Conservation (phyloP, 176 grass and related monocot species). For the Miscanthus lutarioriparius region DNA sequence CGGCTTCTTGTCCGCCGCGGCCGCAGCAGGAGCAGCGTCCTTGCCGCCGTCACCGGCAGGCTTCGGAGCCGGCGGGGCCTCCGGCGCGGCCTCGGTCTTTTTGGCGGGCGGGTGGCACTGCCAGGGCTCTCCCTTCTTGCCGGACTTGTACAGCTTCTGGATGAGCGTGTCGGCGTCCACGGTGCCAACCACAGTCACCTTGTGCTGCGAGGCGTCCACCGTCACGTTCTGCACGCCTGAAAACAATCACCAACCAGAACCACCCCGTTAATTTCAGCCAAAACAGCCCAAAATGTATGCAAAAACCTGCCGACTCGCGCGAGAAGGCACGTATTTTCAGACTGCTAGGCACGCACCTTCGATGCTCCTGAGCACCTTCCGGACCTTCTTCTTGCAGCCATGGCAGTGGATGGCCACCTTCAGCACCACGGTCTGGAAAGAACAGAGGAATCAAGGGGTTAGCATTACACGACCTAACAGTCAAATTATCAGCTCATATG, state of each 20-base stretch:
- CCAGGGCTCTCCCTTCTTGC: constrained; percentile 70
- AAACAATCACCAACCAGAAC: background rate
- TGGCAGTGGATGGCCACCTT: constrained; percentile 85
- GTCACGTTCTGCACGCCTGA: constrained; percentile 63
- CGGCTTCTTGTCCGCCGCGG: constrained; percentile 14
- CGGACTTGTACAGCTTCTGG: constrained; percentile 62
- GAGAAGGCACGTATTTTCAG: background rate
- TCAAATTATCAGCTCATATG: background rate
- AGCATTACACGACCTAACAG: background rate
- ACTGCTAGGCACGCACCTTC: constrained; percentile 40
- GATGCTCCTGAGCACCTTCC: constrained; percentile 61
- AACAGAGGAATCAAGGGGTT: background rate
- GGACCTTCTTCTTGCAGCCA: constrained; percentile 93
- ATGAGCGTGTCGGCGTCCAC: constrained; percentile 50
- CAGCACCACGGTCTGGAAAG: constrained; percentile 67
- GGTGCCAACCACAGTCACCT: constrained; percentile 68
- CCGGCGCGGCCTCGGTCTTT: constrained; percentile 16
- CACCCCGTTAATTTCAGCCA: background rate
- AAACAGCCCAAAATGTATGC: background rate
- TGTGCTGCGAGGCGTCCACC: constrained; percentile 66
- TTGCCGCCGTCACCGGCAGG: too few species aligned
- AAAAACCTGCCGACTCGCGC: background rate
- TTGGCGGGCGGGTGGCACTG: constrained; percentile 6
- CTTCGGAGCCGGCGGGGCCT: background rate
- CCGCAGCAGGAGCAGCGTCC: background rate